Evolutionary conservation across 306 rosid genomes (phyloP).

Genomic region (Rosa multiflora): DNA sequence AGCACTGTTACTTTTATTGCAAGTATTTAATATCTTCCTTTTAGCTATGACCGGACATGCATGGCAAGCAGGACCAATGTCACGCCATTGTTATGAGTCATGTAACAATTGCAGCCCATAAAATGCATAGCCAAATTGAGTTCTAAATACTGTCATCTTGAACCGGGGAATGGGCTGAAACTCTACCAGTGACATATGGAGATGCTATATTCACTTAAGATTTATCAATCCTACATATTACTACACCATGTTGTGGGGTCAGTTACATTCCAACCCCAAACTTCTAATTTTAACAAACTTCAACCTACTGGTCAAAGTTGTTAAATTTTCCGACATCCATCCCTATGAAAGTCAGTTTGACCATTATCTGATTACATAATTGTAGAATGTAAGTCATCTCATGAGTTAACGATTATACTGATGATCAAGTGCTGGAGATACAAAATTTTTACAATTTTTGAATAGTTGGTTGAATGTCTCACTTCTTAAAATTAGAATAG

Average conservation of each 20-base stretch:
- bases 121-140: too few relatives aligned
- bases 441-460: background rate
- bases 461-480: background rate
- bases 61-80: too few relatives aligned
- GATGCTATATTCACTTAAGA: background rate
- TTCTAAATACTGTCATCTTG: background rate
- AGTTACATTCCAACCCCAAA: background rate
- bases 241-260: background rate
- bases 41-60: background rate
- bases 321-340: background rate
- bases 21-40: background rate
- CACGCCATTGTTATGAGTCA: too few relatives aligned
- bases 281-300: too few relatives aligned
- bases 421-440: background rate
- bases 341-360: background rate
- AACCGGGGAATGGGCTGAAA: background rate
- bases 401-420: background rate
- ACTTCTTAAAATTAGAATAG: background rate
- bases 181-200: background rate
- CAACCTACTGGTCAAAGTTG: too few relatives aligned
- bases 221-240: background rate
- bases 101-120: too few relatives aligned
- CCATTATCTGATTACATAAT: too few relatives aligned
- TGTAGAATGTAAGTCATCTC: background rate
- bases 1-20: background rate